A percentile compares a stretch with the other conserved stretches of the same genome.
These are phyloP conservation scores for Trametes sp. DNA, from an alignment of 1,284 basidiomycete species.

Conservation along the genomic window DNA sequence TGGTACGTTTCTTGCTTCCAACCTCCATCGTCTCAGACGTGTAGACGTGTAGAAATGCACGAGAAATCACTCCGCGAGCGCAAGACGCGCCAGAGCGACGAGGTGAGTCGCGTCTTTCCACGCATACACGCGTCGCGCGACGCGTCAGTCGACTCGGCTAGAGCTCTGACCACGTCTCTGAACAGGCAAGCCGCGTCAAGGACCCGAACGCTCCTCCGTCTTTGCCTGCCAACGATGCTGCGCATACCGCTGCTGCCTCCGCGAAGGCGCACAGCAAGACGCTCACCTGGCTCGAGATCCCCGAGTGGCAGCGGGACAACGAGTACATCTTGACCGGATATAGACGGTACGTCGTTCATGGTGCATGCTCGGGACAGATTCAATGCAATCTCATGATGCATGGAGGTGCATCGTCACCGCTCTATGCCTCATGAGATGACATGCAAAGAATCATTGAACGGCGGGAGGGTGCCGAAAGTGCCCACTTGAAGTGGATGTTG, in stretches of 20 bases:
- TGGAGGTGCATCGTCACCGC: background rate
- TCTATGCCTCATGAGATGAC: background rate
- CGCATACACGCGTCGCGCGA: background rate
- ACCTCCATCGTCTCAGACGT: conserved; percentile 10
- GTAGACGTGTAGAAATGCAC: conserved; percentile 6
- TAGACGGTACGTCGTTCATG: conserved; percentile 57
- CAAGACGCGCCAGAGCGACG: conserved; percentile 5
- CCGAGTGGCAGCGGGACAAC: conserved; percentile 79
- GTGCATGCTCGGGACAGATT: background rate
- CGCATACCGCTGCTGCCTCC: background rate
- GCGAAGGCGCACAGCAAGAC: conserved; percentile 42
- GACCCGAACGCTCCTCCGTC: conserved; percentile 13
- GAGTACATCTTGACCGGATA: conserved; percentile 80
- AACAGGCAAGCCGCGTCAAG: conserved; percentile 16
- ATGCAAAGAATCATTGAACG: background rate
- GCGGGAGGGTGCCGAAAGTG: no score
- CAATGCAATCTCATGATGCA: background rate
- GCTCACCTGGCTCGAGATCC: conserved; percentile 68
- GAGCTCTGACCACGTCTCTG: background rate
- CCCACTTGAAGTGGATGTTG: no score
- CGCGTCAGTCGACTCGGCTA: background rate
- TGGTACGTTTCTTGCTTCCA: background rate
- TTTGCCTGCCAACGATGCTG: conserved; percentile 8
- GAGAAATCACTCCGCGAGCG: conserved; percentile 10
- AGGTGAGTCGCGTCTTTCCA: conserved; percentile 8